phyloP scores from a whole-genome alignment of 2,329 filamentous ascomycete genomes.

The Nannizziopsis barbatae region DNA sequence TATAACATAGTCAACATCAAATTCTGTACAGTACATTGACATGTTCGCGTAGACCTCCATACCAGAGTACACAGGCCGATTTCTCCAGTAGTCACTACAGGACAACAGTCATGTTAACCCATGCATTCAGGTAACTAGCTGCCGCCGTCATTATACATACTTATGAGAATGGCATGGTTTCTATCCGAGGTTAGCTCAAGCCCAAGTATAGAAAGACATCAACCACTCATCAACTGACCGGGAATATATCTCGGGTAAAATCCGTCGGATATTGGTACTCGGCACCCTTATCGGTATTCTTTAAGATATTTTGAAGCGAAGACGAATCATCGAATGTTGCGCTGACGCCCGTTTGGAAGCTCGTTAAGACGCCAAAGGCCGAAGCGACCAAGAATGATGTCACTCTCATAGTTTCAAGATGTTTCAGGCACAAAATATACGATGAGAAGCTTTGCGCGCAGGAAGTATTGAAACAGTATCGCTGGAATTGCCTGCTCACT shows the following conservation, averaged over 20 bases:
- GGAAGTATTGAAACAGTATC: too few relatives aligned
- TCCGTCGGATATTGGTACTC: slow-evolving; percentile 52
- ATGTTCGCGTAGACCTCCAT: slow-evolving; percentile 2
- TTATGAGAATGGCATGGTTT: slow-evolving; percentile 35
- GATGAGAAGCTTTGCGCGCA: not conserved
- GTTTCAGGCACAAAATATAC: not conserved
- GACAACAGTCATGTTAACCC: slow-evolving; percentile 11
- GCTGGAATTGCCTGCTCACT: too few relatives aligned
- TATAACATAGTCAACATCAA: slow-evolving; percentile 17
- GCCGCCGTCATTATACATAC: slow-evolving; percentile 44
- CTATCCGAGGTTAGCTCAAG: slow-evolving; percentile 18
- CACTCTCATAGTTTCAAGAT: slow-evolving; percentile 2
- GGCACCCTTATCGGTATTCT: slow-evolving; percentile 42
- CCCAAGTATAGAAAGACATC: not conserved
- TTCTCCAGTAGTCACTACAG: slow-evolving; percentile 49
- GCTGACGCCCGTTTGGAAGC: slow-evolving; percentile 1
- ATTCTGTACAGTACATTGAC: slow-evolving; percentile 8
- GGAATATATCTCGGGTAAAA: slow-evolving; percentile 49
- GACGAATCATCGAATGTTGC: slow-evolving; percentile 11
- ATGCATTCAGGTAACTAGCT: slow-evolving; percentile 34
- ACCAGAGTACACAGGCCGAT: slow-evolving; percentile 38
- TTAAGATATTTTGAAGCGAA: slow-evolving; percentile 45
- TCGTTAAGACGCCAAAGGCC: not conserved
- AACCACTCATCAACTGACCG: slow-evolving; percentile 32
- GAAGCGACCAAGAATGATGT: slow-evolving; percentile 4